Conservation (phyloP, 1,139 yeast genomes). For the Yamadazyma sp. region DNA sequence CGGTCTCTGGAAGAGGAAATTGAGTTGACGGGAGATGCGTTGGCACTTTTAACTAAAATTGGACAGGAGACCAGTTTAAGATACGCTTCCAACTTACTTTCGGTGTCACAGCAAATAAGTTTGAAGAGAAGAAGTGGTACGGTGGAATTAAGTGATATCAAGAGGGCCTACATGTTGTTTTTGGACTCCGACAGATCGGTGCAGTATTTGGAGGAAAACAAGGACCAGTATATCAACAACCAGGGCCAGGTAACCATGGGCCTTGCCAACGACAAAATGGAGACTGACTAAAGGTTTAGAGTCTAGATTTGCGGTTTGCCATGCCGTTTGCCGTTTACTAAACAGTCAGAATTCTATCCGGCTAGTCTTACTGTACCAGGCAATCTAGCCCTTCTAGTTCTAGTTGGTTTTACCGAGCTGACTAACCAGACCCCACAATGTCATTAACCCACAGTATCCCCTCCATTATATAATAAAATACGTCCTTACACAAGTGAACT, state of each 20-base stretch:
- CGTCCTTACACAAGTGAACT: no score
- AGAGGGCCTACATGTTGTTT: conserved; percentile 84
- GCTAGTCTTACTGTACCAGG: no score
- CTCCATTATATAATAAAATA: no score
- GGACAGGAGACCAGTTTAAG: conserved; percentile 92
- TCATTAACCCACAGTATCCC: no score
- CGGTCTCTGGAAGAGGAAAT: conserved; percentile 98
- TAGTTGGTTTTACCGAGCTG: no score
- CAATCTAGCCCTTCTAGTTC: no score
- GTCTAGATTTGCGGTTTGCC: no score
- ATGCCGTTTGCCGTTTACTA: no score
- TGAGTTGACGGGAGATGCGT: conserved; percentile 78
- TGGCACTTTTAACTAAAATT: conserved; percentile 86
- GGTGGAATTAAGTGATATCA: conserved; percentile 82
- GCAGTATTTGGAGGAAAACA: conserved; percentile 67
- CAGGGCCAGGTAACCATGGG: conserved; percentile 63
- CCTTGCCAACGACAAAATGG: conserved; percentile 44
- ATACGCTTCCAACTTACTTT: conserved; percentile 86
- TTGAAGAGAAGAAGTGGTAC: conserved; percentile 68
- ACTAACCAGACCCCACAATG: no score
- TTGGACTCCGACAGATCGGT: conserved; percentile 88
- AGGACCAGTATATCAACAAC: conserved; percentile 71
- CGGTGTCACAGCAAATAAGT: conserved; percentile 85
- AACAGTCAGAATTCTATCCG: no score
- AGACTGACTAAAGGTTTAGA: conserved; percentile 31